Conservation (phyloP, 2,329 filamentous ascomycete species). For the Alternaria dauci region DNA sequence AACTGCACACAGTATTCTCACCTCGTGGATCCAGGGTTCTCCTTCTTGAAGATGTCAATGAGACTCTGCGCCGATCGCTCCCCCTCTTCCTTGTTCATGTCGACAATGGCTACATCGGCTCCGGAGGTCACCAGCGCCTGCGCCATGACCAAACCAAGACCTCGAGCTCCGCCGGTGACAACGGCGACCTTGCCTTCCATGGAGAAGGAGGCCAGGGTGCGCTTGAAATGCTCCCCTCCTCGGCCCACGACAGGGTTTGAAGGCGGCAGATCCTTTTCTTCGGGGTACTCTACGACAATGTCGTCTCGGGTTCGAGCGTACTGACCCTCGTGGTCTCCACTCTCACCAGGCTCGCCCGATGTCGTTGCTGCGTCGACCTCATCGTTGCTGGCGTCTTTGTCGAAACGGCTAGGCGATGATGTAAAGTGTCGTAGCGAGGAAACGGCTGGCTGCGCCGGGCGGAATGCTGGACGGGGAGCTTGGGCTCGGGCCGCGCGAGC, state of each 20-base stretch:
- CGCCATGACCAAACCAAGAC: constrained; percentile 89
- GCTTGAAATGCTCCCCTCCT: constrained; percentile 82
- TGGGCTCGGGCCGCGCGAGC: constrained; percentile 38
- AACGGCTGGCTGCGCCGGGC: constrained; percentile 27
- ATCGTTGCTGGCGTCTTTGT: constrained; percentile 36
- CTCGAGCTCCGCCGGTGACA: constrained; percentile 89
- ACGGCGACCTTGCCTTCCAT: constrained; percentile 83
- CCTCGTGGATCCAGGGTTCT: constrained; percentile 79
- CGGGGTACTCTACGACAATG: constrained; percentile 80
- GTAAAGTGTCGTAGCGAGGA: constrained; percentile 40
- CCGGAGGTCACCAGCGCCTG: constrained; percentile 90
- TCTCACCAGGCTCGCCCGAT: constrained; percentile 50
- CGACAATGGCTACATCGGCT: constrained; percentile 88
- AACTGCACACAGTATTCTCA: constrained; percentile 47
- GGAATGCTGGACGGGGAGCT: constrained; percentile 37
- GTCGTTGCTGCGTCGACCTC: constrained; percentile 48
- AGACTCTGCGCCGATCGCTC: constrained; percentile 77
- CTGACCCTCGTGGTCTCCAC: constrained; percentile 66
- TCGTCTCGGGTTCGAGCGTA: constrained; percentile 82
- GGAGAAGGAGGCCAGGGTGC: constrained; percentile 85
- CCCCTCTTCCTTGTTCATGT: constrained; percentile 91
- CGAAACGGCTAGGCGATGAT: constrained; percentile 36
- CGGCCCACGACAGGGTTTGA: constrained; percentile 76
- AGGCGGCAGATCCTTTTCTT: constrained; percentile 74
- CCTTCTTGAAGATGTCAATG: constrained; percentile 76